Evolutionary conservation across 441 rosid species (phyloP).

Genomic region (Croton laevigatus): DNA sequence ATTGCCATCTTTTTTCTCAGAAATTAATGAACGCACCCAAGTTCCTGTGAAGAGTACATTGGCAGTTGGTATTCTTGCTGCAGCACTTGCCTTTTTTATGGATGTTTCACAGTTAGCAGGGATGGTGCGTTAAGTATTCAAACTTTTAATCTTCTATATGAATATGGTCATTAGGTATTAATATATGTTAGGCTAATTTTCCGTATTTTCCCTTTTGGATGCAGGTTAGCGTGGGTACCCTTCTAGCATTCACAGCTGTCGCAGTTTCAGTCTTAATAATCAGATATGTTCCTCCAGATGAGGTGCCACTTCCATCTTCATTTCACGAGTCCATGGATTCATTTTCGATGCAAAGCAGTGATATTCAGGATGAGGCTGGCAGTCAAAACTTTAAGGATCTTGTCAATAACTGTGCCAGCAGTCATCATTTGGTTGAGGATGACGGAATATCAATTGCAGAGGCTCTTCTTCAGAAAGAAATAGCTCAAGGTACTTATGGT

Average conservation of each 20-base stretch:
- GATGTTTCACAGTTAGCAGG: slow-evolving; percentile 85
- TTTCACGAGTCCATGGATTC: slow-evolving; percentile 43
- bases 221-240: slow-evolving; percentile 92
- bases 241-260: slow-evolving; percentile 81
- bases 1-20: slow-evolving; percentile 77
- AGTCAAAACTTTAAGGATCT: slow-evolving; percentile 19
- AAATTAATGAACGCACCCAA: slow-evolving; percentile 58
- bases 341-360: slow-evolving; percentile 22
- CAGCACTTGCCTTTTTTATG: slow-evolving; percentile 73
- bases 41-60: slow-evolving; percentile 85
- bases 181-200: background rate
- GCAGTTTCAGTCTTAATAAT: slow-evolving; percentile 75
- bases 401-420: slow-evolving; percentile 27
- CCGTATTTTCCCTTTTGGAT: slow-evolving; percentile 9
- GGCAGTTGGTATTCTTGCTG: slow-evolving; percentile 58
- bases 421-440: slow-evolving; percentile 25
- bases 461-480: slow-evolving; percentile 44
- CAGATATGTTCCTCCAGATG: slow-evolving; percentile 79
- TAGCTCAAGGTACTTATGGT: slow-evolving; percentile 37
- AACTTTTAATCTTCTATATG: background rate
- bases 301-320: slow-evolving; percentile 60
- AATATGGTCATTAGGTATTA: background rate
- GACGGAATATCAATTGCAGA: slow-evolving; percentile 28
- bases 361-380: slow-evolving; percentile 19
- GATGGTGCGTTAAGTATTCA: slow-evolving; percentile 49